phyloP scores from a whole-genome alignment of 768 basidiomycete genomes.

The Myochromella boudieri region DNA sequence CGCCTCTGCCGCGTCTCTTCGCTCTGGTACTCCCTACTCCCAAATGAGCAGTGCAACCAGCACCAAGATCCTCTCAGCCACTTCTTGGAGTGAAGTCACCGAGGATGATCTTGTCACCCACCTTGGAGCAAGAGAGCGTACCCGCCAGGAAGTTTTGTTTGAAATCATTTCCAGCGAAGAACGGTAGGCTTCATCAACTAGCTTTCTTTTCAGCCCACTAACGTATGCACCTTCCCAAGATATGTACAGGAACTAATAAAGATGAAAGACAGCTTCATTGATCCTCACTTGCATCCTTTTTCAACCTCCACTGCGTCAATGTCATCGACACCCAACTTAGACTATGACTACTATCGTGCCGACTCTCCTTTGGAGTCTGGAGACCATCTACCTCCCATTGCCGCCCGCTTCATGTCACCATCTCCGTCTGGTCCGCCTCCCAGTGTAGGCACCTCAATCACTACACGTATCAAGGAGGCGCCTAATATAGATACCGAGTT shows the following conservation, averaged over 20 bases:
- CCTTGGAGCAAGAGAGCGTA: slow-evolving; percentile 90
- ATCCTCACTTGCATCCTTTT: slow-evolving; percentile 85
- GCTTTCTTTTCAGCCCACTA: neutral
- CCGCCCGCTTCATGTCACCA: slow-evolving; percentile 88
- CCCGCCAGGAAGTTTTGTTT: slow-evolving; percentile 93
- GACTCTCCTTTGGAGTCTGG: slow-evolving; percentile 72
- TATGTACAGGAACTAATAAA: slow-evolving; percentile 89
- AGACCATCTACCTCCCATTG: slow-evolving; percentile 83
- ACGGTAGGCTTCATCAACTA: slow-evolving; percentile 50
- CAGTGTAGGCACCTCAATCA: slow-evolving; percentile 25
- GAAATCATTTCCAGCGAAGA: slow-evolving; percentile 97
- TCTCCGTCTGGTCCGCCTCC: slow-evolving; percentile 42
- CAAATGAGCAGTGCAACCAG: slow-evolving; percentile 68
- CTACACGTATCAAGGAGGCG: slow-evolving; percentile 50
- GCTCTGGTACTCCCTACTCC: slow-evolving; percentile 82
- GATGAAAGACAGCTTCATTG: slow-evolving; percentile 93
- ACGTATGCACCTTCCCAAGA: slow-evolving; percentile 44
- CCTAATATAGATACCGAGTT: slow-evolving; percentile 76
- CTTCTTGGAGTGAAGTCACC: slow-evolving; percentile 92
- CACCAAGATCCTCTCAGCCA: slow-evolving; percentile 72
- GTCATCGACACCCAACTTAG: slow-evolving; percentile 57
- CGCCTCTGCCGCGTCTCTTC: slow-evolving; percentile 63
- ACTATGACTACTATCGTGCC: slow-evolving; percentile 69
- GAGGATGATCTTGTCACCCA: slow-evolving; percentile 94
- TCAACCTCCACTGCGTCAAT: slow-evolving; percentile 51